These are phyloP conservation scores for Drechslera avenae DNA, from an alignment of 2,329 filamentous ascomycete genomes.

Conservation along the genomic window DNA sequence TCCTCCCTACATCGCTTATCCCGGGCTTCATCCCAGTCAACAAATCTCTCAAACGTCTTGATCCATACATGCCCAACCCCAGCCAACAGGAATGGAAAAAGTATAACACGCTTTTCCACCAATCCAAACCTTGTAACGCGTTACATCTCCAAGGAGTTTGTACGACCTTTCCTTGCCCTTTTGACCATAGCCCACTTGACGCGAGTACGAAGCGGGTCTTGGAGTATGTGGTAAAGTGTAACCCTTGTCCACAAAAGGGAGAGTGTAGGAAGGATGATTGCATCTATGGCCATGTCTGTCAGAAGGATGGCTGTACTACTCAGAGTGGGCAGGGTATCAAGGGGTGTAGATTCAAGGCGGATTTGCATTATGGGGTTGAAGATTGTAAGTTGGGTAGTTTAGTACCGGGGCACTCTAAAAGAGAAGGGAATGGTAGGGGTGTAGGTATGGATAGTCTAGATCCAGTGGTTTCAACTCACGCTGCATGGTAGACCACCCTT, in stretches of 20 bases:
- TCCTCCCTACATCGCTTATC: constrained; percentile 19
- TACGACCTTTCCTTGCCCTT: constrained; percentile 43
- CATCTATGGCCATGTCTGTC: constrained; percentile 55
- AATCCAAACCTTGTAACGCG: constrained; percentile 57
- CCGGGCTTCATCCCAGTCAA: constrained; percentile 53
- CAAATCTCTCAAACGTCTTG: constrained; percentile 54
- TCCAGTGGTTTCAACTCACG: neutral
- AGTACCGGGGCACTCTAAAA: constrained; percentile 20
- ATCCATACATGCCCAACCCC: constrained; percentile 49
- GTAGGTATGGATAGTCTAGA: neutral
- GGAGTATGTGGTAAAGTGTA: constrained; percentile 52
- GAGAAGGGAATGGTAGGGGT: neutral
- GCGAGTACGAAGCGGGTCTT: constrained; percentile 50
- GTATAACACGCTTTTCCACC: constrained; percentile 45
- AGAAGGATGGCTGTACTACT: constrained; percentile 36
- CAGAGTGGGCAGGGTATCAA: constrained; percentile 9
- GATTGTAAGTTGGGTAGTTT: constrained; percentile 23
- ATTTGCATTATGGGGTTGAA: constrained; percentile 28
- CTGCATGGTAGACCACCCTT: neutral
- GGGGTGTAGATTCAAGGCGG: constrained; percentile 33
- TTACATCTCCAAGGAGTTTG: constrained; percentile 54
- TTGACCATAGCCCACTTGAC: constrained; percentile 55
- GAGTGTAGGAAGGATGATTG: constrained; percentile 53
- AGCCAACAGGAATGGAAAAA: constrained; percentile 44
- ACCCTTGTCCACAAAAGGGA: constrained; percentile 50